These are phyloP conservation scores for Boletus vinaceobasis DNA, from an alignment of 768 basidiomycete species.

Conservation along the genomic window DNA sequence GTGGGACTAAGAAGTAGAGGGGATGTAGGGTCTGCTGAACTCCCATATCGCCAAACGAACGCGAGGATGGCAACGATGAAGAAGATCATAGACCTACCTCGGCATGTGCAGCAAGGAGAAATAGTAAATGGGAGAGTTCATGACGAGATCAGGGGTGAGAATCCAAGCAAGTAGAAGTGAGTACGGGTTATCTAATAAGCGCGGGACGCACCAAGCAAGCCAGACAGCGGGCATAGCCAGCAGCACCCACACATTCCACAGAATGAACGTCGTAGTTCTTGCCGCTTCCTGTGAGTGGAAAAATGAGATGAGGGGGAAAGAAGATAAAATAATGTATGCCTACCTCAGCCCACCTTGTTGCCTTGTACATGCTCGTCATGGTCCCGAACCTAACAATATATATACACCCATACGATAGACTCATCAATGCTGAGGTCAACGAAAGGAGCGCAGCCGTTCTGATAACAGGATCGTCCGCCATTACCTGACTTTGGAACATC, in stretches of 20 bases:
- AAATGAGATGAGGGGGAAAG: background rate
- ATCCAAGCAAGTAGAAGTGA: background rate
- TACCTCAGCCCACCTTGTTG: constrained; percentile 72
- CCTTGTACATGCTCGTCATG: constrained; percentile 71
- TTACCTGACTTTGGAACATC: constrained; percentile 55
- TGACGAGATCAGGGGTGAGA: background rate
- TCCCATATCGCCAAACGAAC: constrained; percentile 65
- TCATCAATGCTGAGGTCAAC: constrained; percentile 64
- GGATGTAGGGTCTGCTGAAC: constrained; percentile 36
- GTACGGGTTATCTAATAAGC: background rate
- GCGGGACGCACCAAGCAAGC: constrained; percentile 55
- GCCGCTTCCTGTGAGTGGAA: constrained; percentile 50
- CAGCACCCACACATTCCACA: constrained; percentile 70
- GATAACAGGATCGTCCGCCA: constrained; percentile 56
- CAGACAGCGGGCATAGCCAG: constrained; percentile 66
- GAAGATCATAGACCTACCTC: constrained; percentile 58
- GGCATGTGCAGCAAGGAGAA: background rate
- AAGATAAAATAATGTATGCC: background rate
- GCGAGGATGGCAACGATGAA: constrained; percentile 62
- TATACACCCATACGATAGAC: constrained; percentile 68
- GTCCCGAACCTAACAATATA: constrained; percentile 70
- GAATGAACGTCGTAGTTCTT: constrained; percentile 41
- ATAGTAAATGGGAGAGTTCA: background rate
- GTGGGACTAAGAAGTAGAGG: constrained; percentile 36
- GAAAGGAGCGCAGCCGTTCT: constrained; percentile 63